phyloP scores from a whole-genome alignment of 148 eudicot species.

The Dysphania ambrosioides region DNA sequence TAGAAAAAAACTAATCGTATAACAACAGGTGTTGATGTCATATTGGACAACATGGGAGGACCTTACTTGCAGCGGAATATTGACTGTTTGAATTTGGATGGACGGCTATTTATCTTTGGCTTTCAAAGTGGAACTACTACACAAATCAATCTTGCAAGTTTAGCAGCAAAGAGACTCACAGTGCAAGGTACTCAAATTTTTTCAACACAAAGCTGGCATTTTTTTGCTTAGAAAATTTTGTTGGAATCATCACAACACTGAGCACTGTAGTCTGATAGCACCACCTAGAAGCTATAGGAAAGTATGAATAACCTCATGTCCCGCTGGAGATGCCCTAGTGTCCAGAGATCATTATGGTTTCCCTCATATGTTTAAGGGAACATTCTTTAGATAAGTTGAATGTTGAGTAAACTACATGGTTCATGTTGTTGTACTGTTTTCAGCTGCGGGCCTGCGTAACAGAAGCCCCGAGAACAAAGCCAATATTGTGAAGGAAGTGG shows the following conservation, averaged over 20 bases:
- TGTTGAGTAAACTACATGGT: too few relatives aligned
- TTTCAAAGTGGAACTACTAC: conserved; percentile 71
- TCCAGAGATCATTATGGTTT: not conserved
- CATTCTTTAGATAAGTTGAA: too few relatives aligned
- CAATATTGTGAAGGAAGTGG: conserved; percentile 71
- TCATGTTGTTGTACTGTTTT: too few relatives aligned
- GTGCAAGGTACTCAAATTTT: conserved; percentile 57
- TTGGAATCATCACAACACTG: not conserved
- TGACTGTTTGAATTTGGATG: conserved; percentile 75
- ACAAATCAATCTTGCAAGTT: conserved; percentile 53
- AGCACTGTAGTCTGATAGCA: too few relatives aligned
- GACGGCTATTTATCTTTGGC: conserved; percentile 93
- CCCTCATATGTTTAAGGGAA: not conserved
- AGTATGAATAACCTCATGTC: not conserved
- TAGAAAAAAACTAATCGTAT: conserved; percentile 1
- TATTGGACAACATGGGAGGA: conserved; percentile 84
- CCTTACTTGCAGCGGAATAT: conserved; percentile 68
- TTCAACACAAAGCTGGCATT: not conserved
- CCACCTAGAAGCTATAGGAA: not conserved
- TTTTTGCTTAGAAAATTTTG: not conserved
- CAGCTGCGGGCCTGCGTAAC: conserved; percentile 78
- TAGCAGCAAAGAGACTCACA: conserved; percentile 75
- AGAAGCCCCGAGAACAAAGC: conserved; percentile 77
- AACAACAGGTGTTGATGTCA: conserved; percentile 85
- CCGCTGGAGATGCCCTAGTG: not conserved